These are phyloP conservation scores for Vitis hybrid DNA, from an alignment of 177 flowering plant genomes.

Conservation along the genomic window DNA sequence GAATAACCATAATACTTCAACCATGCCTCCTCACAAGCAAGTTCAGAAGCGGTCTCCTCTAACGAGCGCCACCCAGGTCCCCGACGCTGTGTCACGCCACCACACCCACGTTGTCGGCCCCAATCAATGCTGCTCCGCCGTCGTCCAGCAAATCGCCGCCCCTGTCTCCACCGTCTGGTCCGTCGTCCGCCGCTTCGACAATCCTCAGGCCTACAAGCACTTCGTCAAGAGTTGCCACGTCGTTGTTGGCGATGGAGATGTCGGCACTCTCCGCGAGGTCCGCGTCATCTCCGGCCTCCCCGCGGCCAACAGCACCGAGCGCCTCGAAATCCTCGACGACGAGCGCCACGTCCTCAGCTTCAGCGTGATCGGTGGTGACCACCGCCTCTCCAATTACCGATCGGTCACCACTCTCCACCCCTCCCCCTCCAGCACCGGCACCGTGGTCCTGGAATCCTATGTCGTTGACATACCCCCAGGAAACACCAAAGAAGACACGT, in stretches of 20 bases:
- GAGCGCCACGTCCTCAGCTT: constrained; percentile 50
- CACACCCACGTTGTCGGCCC: constrained; percentile 32
- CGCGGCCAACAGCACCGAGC: constrained; percentile 44
- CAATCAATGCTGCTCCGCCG: constrained; percentile 51
- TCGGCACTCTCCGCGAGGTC: constrained; percentile 51
- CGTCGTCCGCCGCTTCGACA: constrained; percentile 53
- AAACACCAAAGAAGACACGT: constrained; percentile 50
- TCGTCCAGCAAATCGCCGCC: constrained; percentile 38
- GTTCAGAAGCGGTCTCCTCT: constrained; percentile 12
- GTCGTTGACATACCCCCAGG: constrained; percentile 54
- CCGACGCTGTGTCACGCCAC: constrained; percentile 30
- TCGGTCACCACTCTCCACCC: constrained; percentile 47
- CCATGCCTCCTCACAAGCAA: not conserved
- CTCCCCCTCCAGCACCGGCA: constrained; percentile 27
- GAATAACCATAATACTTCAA: too few relatives aligned
- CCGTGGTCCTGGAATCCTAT: constrained; percentile 59
- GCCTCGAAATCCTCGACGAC: constrained; percentile 57
- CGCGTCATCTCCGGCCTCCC: constrained; percentile 56
- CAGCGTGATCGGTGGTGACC: constrained; percentile 57
- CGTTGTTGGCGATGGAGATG: constrained; percentile 42
- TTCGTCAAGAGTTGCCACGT: constrained; percentile 54
- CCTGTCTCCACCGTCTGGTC: constrained; percentile 54
- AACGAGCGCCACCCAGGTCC: constrained; percentile 21
- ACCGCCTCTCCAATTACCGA: constrained; percentile 41
- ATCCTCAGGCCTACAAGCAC: constrained; percentile 50